Conservation (phyloP, 2,329 filamentous ascomycete genomes). For the Exophiala oligosperma region DNA sequence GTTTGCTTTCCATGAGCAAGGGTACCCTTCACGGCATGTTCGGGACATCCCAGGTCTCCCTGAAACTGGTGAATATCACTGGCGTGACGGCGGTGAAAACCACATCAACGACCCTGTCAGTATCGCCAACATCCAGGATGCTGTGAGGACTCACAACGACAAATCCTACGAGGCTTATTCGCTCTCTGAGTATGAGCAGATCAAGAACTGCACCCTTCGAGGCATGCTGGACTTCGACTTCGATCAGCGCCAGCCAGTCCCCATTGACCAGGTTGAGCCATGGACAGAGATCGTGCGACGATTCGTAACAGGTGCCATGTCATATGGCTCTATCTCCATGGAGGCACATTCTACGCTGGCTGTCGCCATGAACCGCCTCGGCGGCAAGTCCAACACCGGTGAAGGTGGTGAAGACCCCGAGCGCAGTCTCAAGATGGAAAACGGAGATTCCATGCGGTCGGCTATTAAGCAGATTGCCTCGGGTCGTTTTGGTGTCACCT, state of each 20-base stretch:
- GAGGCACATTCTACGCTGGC: constrained; percentile 95
- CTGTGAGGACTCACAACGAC: constrained; percentile 94
- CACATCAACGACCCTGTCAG: constrained; percentile 94
- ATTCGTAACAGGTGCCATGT: constrained; percentile 97
- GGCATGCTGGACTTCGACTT: constrained; percentile 96
- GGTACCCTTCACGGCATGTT: constrained; percentile 79
- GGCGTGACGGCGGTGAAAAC: constrained; percentile 92
- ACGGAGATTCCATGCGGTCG: constrained; percentile 94
- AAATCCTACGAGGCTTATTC: constrained; percentile 98
- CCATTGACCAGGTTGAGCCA: constrained; percentile 94
- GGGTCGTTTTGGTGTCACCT: constrained; percentile 93
- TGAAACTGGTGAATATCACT: constrained; percentile 96
- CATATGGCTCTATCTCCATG: constrained; percentile 97
- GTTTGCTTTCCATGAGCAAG: constrained; percentile 91
- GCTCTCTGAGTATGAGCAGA: constrained; percentile 87
- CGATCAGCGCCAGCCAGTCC: constrained; percentile 78
- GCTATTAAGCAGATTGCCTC: constrained; percentile 98
- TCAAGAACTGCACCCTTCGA: constrained; percentile 93
- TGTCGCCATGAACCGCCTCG: constrained; percentile 93
- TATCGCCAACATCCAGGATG: constrained; percentile 96
- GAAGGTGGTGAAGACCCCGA: constrained; percentile 96
- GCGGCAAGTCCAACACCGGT: constrained; percentile 95
- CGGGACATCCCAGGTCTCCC: constrained; percentile 75
- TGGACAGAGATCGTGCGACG: constrained; percentile 97
- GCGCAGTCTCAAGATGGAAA: constrained; percentile 80